phyloP scores from a whole-genome alignment of 805 yeast genomes.

The Saccharomycopsis olivae region DNA sequence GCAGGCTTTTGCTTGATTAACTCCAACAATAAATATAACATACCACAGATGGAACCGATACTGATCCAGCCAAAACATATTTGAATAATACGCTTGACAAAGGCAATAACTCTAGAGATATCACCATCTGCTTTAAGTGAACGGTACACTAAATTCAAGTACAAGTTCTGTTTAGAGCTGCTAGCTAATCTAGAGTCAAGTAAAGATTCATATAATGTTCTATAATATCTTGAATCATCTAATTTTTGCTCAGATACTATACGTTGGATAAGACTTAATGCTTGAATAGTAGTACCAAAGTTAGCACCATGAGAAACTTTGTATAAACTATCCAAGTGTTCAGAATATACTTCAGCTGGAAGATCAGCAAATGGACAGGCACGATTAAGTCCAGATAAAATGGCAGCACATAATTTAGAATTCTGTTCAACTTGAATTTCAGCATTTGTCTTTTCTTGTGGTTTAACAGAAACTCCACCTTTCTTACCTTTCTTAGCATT shows the following conservation, averaged over 20 bases:
- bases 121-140: constrained; percentile 66
- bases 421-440: constrained; percentile 71
- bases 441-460: constrained; percentile 45
- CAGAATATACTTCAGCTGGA: constrained; percentile 55
- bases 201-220: constrained; percentile 82
- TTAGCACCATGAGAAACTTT: constrained; percentile 89
- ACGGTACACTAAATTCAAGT: constrained; percentile 75
- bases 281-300: constrained; percentile 90
- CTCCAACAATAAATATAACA: constrained; percentile 63
- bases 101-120: constrained; percentile 64
- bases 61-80: constrained; percentile 79
- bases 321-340: constrained; percentile 76
- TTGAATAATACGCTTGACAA: constrained; percentile 83
- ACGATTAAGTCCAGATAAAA: constrained; percentile 90
- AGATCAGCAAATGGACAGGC: constrained; percentile 87
- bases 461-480: constrained; percentile 74
- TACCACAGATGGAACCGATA: constrained; percentile 80
- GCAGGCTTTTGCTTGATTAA: constrained; percentile 55
- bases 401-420: constrained; percentile 76
- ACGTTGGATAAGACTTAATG: constrained; percentile 75
- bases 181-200: constrained; percentile 71
- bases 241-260: constrained; percentile 53
- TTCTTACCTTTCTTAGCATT: constrained; percentile 76
- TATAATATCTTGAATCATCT: constrained; percentile 61
- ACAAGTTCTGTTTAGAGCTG: constrained; percentile 91